Evolutionary conservation across 129 eudicot genomes (phyloP).

Genomic region (Rutidosis leptorrhynchoides): DNA sequence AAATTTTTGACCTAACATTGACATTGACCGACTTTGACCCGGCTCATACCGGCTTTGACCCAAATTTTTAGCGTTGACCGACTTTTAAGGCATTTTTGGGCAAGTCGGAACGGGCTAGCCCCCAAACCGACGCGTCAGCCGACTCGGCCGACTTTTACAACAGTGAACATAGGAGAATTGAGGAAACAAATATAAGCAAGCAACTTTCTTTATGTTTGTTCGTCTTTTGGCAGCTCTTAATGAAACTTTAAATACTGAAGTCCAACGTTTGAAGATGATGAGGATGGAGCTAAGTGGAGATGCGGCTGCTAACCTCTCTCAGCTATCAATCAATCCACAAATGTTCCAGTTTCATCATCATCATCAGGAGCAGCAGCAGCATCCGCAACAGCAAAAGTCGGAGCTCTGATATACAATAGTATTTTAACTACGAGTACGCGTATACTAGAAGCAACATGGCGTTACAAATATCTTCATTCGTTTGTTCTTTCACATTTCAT

Average conservation of each 20-base stretch:
- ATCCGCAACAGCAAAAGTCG: conserved; percentile 20
- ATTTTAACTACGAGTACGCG: background rate
- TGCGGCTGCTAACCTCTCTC: conserved; percentile 14
- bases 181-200: conserved; percentile 1
- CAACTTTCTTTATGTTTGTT: background rate
- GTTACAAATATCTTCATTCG: conserved; percentile 22
- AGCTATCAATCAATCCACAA: conserved; percentile 21
- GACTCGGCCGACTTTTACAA: too few relatives aligned
- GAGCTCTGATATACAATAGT: background rate
- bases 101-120: too few relatives aligned
- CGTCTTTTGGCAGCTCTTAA: conserved; percentile 23
- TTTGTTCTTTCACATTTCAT: conserved; percentile 29
- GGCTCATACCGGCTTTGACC: too few relatives aligned
- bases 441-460: background rate
- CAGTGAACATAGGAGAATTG: background rate
- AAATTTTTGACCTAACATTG: too few relatives aligned
- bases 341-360: conserved; percentile 32
- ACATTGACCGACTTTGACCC: too few relatives aligned
- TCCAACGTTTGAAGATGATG: conserved; percentile 25
- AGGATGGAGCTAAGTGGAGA: conserved; percentile 25
- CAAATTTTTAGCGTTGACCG: too few relatives aligned
- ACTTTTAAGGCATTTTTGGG: too few relatives aligned
- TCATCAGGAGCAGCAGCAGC: conserved; percentile 16
- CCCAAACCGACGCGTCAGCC: too few relatives aligned
- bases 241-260: conserved; percentile 23